phyloP scores from a whole-genome alignment of 352 stramenopile species.

The Globisporangium yorkense region DNA sequence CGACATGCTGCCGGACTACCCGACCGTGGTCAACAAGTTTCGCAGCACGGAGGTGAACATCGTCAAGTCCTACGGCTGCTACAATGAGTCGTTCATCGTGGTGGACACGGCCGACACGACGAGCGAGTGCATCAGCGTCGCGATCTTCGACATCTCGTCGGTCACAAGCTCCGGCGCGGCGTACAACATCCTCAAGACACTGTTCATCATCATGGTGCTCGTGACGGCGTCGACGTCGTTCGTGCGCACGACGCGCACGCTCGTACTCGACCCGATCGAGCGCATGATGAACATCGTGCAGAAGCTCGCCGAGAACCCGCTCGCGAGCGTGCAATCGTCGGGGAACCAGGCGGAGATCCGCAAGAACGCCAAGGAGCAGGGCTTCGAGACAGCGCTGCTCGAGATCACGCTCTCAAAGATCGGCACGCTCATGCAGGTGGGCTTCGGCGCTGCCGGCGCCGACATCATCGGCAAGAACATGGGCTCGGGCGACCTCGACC shows the following conservation, averaged over 20 bases:
- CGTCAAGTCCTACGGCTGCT: constrained; percentile 75
- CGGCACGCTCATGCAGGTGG: constrained; percentile 80
- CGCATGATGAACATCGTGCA: constrained; percentile 90
- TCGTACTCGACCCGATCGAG: constrained; percentile 88
- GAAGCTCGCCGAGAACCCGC: constrained; percentile 82
- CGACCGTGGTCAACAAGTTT: constrained; percentile 30
- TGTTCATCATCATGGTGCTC: constrained; percentile 84
- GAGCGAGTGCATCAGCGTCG: constrained; percentile 61
- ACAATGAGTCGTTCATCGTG: constrained; percentile 52
- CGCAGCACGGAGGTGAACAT: constrained; percentile 62
- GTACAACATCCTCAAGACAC: constrained; percentile 86
- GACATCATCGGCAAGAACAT: constrained; percentile 88
- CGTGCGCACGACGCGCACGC: constrained; percentile 71
- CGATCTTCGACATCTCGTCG: constrained; percentile 81
- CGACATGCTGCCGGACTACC: constrained; percentile 34
- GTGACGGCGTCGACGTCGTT: constrained; percentile 77
- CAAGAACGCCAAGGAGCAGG: constrained; percentile 74
- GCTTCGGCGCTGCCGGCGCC: constrained; percentile 71
- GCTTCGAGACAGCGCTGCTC: constrained; percentile 69
- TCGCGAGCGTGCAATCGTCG: constrained; percentile 75
- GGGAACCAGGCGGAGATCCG: constrained; percentile 56
- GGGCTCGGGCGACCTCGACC: constrained; percentile 80
- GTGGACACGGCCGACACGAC: constrained; percentile 40
- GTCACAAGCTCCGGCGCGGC: constrained; percentile 37
- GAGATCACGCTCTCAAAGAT: constrained; percentile 84